Evolutionary conservation across 495 filamentous ascomycete genomes (phyloP), one percentile per base, ranked within the genome.

Genomic region (Penicillium dipodomyicola): DNA sequence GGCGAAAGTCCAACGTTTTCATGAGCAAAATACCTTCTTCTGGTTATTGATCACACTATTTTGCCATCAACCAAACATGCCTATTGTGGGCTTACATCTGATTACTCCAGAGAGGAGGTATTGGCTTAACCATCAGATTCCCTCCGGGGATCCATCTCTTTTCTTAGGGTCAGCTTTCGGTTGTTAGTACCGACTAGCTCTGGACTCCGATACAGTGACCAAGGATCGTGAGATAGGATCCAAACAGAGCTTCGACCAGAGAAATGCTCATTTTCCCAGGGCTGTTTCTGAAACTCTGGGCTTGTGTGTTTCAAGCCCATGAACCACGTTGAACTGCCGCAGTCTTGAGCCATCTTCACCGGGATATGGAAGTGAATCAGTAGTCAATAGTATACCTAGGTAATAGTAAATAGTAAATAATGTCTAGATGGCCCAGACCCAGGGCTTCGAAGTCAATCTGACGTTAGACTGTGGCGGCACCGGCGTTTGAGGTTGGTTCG

Each of bases 401-500:
- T 1, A 20, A 20, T 20, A 20, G 20, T 20, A 56, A 40, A 40
- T 22, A 27, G 50, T 27, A 33, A 33, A 33, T 14, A 39, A 8
- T 17, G 7, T 17, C n/a, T 6, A 39, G 15, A 11, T 37, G 49
- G 63, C 58, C 49, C 66, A 69, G 61, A 65, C 61, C 52, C 15
- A 30, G 15, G 30, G 30, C 35, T 43, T 22, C 42, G 58, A 53
- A 59, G 59, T 69, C 54, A 69, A 67, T 58, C 59, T 69, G 64
- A 69, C 65, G 67, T 65, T 62, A 20, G n/a, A 49, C 15, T 42
- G 54, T 51, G 59, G 63, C 62, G 66, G 64, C 59, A 47, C 49
- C 32, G 35, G 39, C 32, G 4, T 33, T 42, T 49, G 22, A 22
- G 15, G 41, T 33, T 52, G 49, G 35, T 33, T 39, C 46, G 57